Percentiles rank a stretch among this genome's conserved stretches.
phyloP scores from a whole-genome alignment of 2,329 filamentous ascomycete species.

The Pseudocercospora crystallina region DNA sequence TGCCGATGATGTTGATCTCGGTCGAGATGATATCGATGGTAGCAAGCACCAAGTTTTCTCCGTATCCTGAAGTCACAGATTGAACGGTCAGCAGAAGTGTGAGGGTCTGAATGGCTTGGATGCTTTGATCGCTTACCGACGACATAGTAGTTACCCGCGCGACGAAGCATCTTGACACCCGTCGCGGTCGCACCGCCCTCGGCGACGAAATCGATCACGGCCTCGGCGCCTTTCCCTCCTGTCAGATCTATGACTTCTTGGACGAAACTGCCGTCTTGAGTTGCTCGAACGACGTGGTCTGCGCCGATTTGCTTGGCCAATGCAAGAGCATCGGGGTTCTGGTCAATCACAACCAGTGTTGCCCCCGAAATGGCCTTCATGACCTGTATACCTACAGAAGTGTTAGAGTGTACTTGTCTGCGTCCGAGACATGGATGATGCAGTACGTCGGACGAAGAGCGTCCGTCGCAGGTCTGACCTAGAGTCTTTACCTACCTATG shows the following conservation, averaged over 20 bases:
- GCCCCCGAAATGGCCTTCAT: slow-evolving; percentile 29
- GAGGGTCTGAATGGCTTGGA: too few species aligned
- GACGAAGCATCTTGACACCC: slow-evolving; percentile 27
- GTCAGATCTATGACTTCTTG: slow-evolving; percentile 27
- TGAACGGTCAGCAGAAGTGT: too few species aligned
- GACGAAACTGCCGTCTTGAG: slow-evolving; percentile 24
- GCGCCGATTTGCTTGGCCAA: slow-evolving; percentile 29
- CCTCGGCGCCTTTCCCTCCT: slow-evolving; percentile 26
- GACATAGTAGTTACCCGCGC: slow-evolving; percentile 30
- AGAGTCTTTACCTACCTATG: too few species aligned
- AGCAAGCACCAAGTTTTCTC: slow-evolving; percentile 21
- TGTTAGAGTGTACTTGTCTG: too few species aligned
- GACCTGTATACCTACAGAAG: slow-evolving; percentile 29
- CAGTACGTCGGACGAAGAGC: too few species aligned
- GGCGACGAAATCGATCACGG: slow-evolving; percentile 29
- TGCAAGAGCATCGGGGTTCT: slow-evolving; percentile 24
- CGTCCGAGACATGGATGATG: too few species aligned
- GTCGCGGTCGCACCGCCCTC: slow-evolving; percentile 28
- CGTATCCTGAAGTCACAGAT: slow-evolving; percentile 7
- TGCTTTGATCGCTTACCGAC: slow-evolving; percentile 13
- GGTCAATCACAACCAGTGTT: slow-evolving; percentile 28
- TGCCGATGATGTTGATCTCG: slow-evolving; percentile 30
- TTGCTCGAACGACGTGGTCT: slow-evolving; percentile 23
- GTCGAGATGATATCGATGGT: slow-evolving; percentile 30
- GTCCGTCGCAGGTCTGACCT: too few species aligned